Evolutionary conservation across 345 rosid genomes (phyloP).

Genomic region (Gossypium thurberi): DNA sequence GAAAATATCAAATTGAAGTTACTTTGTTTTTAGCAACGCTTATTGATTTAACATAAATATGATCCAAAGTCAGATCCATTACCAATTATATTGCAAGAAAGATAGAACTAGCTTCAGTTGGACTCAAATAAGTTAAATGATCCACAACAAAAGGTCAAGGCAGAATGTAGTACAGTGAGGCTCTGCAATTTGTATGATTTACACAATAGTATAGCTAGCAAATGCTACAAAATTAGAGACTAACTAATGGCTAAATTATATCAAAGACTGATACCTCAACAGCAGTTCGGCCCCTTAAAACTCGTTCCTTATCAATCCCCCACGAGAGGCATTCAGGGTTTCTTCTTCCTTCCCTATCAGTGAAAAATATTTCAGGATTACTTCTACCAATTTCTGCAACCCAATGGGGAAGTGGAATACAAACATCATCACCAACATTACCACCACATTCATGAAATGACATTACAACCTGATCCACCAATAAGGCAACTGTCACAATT

Average conservation of each 20-base stretch:
- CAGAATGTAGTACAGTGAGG: neutral
- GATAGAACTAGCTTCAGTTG: neutral
- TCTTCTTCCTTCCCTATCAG: conserved; percentile 94
- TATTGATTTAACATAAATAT: neutral
- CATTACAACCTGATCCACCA: conserved; percentile 72
- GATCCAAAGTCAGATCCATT: neutral
- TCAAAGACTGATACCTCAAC: conserved; percentile 55
- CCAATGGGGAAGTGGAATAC: conserved; percentile 97
- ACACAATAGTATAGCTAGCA: conserved; percentile 3
- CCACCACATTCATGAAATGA: conserved; percentile 36
- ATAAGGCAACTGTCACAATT: conserved; percentile 15
- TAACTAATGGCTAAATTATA: conserved; percentile 7
- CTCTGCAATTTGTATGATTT: conserved; percentile 10
- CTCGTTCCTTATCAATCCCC: conserved; percentile 95
- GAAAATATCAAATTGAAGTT: conserved; percentile 2
- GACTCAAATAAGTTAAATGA: conserved; percentile 2
- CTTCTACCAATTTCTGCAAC: conserved; percentile 88
- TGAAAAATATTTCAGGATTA: conserved; percentile 89
- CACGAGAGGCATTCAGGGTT: conserved; percentile 97
- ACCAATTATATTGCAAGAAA: neutral
- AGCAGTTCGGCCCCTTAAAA: conserved; percentile 88
- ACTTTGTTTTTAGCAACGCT: neutral
- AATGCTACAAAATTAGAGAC: neutral
- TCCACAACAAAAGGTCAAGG: neutral
- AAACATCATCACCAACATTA: conserved; percentile 95